A percentile compares a stretch with the other conserved stretches of the same genome.
These are phyloP conservation scores for Botrytis aclada DNA, from an alignment of 2,329 filamentous ascomycete species.

Conservation along the genomic window DNA sequence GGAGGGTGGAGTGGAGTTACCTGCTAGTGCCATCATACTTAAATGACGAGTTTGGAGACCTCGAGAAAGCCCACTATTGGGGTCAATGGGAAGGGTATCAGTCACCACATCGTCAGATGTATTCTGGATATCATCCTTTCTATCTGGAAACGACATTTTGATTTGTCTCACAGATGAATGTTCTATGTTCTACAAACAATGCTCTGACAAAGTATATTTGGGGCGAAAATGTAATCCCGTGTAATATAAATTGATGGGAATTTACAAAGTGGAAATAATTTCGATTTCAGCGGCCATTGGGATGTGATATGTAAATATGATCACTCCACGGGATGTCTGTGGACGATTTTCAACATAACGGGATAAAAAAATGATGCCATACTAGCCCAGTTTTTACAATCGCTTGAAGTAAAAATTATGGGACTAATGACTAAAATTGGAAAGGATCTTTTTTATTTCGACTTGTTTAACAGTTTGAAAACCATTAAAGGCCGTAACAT, in stretches of 20 bases:
- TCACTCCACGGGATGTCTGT: background rate
- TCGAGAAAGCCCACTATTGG: constrained; percentile 63
- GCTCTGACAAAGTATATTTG: background rate
- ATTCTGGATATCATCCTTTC: background rate
- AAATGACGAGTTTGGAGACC: constrained; percentile 66
- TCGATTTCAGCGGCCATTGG: background rate
- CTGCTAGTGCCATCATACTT: constrained; percentile 62
- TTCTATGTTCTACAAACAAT: background rate
- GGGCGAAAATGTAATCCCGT: background rate
- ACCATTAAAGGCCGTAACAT: background rate
- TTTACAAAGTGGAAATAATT: background rate
- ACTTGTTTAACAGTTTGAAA: background rate
- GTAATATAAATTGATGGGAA: background rate
- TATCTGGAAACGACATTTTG: background rate
- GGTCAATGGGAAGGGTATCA: constrained; percentile 41
- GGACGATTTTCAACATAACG: constrained; percentile 4
- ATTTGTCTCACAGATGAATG: background rate
- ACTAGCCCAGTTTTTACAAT: constrained; percentile 15
- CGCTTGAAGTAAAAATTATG: background rate
- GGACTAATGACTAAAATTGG: constrained; percentile 6
- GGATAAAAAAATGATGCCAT: constrained; percentile 17
- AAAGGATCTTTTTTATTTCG: background rate
- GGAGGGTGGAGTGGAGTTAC: background rate
- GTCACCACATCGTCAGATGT: background rate
- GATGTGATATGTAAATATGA: background rate